Evolutionary conservation across 768 basidiomycete species (phyloP), one percentile per base, ranked within the genome.

Genomic region (Pleurotus salmoneostramineus): DNA sequence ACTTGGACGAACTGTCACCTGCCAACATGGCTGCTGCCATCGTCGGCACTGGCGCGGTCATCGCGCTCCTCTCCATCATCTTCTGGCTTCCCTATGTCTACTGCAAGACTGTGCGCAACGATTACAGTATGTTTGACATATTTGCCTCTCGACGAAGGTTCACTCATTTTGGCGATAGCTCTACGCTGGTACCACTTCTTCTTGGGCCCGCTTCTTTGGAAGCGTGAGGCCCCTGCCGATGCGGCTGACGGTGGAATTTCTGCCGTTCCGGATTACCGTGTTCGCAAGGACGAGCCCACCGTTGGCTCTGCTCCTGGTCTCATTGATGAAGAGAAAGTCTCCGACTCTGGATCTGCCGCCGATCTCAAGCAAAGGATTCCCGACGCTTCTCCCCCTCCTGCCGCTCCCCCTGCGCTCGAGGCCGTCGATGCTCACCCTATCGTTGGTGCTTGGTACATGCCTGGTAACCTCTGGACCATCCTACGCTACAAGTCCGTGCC

Each of bases 61-160:
- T 68, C 14, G 60, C 63, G 4, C 59, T 60, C 1, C 61, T 69
- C 12, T 66, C 68, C 1, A 32, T 64, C 8, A 17, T 68, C 27
- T 69, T 69, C 62, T 69, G 68, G 68, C 59, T 69, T 14, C 68
- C 68, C 6, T 69, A 63, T 44, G 68, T 69, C 10, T 66, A 68
- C 44, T 60, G 60, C 56, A 68, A 64, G 55, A 65, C 66, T 27
- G 57, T 69, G 4, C 62, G 66, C 47, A 68, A 66, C 45, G 68
- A 69, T 43, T 68, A 69, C 60, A 68, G 65, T 68, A 58, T 21
- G 32, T 46, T 11, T 3, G 5, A 5, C 32, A 27, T 14, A 43
- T 21, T 17, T 8, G 15, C 7, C 21, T 44, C 32, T 47, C 35
- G 47, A 50, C 59, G 40, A 11, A n/a, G n/a, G n/a, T n/a, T n/a